Evolutionary conservation across 2,329 filamentous ascomycete species (phyloP), one percentile per base, ranked within the genome.

Genomic region (Fusarium pininemorale): DNA sequence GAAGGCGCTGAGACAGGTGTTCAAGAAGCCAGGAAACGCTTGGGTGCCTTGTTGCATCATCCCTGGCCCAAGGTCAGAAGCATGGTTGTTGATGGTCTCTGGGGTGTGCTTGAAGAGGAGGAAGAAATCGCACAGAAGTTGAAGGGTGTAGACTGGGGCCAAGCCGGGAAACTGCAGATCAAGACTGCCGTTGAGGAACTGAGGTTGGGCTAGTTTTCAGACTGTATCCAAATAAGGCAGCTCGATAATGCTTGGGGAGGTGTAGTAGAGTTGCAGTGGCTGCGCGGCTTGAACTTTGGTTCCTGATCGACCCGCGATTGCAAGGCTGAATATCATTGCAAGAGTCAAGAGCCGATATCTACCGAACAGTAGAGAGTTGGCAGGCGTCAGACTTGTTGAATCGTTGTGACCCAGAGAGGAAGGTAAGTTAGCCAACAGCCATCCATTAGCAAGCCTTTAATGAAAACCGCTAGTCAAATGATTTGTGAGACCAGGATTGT

Each of bases 61-160:
- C 94, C 94, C 2, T 98, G 94, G 86, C 94, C 95, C 11, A 89
- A 89, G 77, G 90, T 97, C 75, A 84, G 91, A 69, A 88, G 82
- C 69, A 80, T 85, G 51, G 90, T 90, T 22, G 86, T 90, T 9
- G 90, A 92, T 75, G 89, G 90, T 81, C 79, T 92, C 39, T 92
- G 88, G 88, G 83, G 80, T 24, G 74, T 88, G 63, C 73, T 83
- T 37, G 79, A 79, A 13, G 80, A 79, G 15, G 65, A 74, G 30
- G 80, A 74, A 20, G 75, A 78, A 57, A 71, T 72, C 14, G 80
- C 75, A 24, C 76, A 80, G 63, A 79, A 75, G 60, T 77, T 91
- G 70, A 85, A 86, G 77, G 83, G 89, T 10, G 82, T 89, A 18
- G 89, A 92, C 75, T 92, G 89, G 89, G 85, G 85, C 24, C 84